Evolutionary conservation across 2,329 filamentous ascomycete genomes (phyloP), one percentile per base, ranked within the genome.

Genomic region (Phaeosphaeriaceae sp.): DNA sequence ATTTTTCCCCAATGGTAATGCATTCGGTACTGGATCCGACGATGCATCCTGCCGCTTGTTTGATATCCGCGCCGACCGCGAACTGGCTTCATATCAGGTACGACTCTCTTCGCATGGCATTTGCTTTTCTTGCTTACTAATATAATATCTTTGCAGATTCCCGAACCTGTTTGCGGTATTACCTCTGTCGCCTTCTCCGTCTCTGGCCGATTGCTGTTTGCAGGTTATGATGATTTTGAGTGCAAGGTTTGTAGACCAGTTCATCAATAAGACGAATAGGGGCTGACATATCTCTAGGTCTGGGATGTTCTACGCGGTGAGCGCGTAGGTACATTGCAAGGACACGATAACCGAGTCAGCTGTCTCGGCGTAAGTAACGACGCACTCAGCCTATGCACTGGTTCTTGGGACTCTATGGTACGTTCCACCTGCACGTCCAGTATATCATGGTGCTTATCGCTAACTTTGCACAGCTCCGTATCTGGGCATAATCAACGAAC

Each of bases 321-420:
- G 74, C 95, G 96, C 79, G 92, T 99, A 60, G 94, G 94, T 71
- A 96, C 92, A 47, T 83, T 99, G 52, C 93, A 95, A 68, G 94
- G 94, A 67, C 94, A 99, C 76, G 93, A 97, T 78, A 99, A 99
- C 81, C 89, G 94, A 63, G 94, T 99, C 74, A 97, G 93, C 84
- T 99, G 94, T 78, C 81, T 99, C 72, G 94, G 94, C 62, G 94
- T 99, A 66, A 97, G 93, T 83, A 97, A 97, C 76, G 94, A 99
- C 73, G 94, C 93, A 57, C 96, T 97, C 80, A 97, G 93, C 81
- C 83, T 99, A 80, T 97, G 94, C 85, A 99, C 94, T 71, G 94
- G 94, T 76, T 99, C 94, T 64, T 99, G 94, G 94, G 94, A 99
- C 80, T 97, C 94, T 69, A 84, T 96, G 82, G 94, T 97, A 84